Base-by-base conservation (phyloP, 139 green algal species). In the Penium margaritaceum region DNA sequence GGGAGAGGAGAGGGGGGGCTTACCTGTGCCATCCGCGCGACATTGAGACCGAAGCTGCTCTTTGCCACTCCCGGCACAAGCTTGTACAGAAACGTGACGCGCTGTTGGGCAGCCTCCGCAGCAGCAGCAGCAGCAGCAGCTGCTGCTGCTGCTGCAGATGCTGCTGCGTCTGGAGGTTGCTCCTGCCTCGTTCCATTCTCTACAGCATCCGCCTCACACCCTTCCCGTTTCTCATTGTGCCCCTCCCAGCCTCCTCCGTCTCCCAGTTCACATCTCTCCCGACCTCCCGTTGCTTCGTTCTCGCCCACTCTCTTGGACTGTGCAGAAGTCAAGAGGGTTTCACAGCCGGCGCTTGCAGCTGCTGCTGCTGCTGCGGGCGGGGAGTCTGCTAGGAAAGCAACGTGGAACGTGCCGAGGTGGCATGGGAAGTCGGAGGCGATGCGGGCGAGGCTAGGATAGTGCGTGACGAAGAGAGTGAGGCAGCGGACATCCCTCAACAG, bases 41-140 rank as follows among this genome's bases (percentile, higher is more conserved):
- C 91, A 66, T 96, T 94, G 6, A 97, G 80, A 3, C 92, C 92
- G 73, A 92, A 97, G 67, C 71, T 88, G 39, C 81, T 77, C 9
- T 88, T 82, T 15, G 90, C 90, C 5, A 93, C 77, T 3, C 88
- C 87, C 29, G 77, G 66, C 15, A 68, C 67, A 54, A 96, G 71
- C 78, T 89, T 89, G 86, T 95, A 96, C 74, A 96, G 76, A 58
- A 97, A 97, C 0, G 83, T 87, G 46, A 97, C 84, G 5, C 38
- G 66, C 4, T 74, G 69, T 2, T 44, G 35, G 1, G 55, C 73
- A 38, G 63, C 54, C 24, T 12, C 46, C 5, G 9, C 72, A 6
- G 33, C 63, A 34, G n/a, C n/a, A n/a, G n/a, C n/a, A n/a, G n/a
- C n/a, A n/a, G 38, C 35, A 21, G 62, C 3, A 17, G 9, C 65